A percentile compares a stretch with the other conserved stretches of the same genome.
These are phyloP conservation scores for Penicillium roqueforti DNA, from an alignment of 495 filamentous ascomycete species.

Conservation along the genomic window DNA sequence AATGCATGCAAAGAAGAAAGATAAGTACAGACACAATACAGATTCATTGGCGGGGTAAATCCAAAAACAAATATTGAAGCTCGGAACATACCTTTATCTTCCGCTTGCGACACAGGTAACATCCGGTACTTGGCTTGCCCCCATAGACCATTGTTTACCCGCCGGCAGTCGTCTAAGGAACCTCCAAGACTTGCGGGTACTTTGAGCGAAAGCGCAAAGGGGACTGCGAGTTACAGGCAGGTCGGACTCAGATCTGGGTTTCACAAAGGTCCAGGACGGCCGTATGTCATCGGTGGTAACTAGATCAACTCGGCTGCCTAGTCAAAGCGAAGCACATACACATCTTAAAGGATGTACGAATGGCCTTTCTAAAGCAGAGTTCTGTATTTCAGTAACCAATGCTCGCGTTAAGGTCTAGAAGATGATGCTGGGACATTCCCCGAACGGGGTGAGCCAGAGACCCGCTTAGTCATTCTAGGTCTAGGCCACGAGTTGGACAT, in stretches of 20 bases:
- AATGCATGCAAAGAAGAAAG: not conserved
- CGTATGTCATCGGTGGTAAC: conserved; percentile 10
- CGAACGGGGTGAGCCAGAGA: too few relatives aligned
- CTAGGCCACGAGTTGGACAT: not conserved
- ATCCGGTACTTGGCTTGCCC: conserved; percentile 45
- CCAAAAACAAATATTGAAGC: conserved; percentile 3
- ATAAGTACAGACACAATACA: not conserved
- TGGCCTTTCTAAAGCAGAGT: not conserved
- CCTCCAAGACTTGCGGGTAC: not conserved
- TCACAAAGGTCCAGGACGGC: conserved; percentile 9
- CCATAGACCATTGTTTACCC: conserved; percentile 42
- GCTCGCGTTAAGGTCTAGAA: not conserved
- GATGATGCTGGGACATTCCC: not conserved
- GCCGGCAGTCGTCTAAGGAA: not conserved
- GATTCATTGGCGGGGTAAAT: not conserved
- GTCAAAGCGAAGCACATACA: conserved; percentile 9
- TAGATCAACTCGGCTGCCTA: conserved; percentile 22
- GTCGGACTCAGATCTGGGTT: conserved; percentile 11
- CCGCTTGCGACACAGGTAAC: conserved; percentile 45
- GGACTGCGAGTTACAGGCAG: conserved; percentile 1
- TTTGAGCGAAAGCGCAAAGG: not conserved
- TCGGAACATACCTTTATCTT: conserved; percentile 44
- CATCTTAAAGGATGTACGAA: conserved; percentile 7
- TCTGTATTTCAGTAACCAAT: not conserved
- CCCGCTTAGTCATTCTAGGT: conserved; percentile 2